Percentiles rank a stretch among this genome's conserved stretches.
These are phyloP conservation scores for Boletellus deceptivus DNA, from an alignment of 1,284 basidiomycete genomes.

Conservation along the genomic window DNA sequence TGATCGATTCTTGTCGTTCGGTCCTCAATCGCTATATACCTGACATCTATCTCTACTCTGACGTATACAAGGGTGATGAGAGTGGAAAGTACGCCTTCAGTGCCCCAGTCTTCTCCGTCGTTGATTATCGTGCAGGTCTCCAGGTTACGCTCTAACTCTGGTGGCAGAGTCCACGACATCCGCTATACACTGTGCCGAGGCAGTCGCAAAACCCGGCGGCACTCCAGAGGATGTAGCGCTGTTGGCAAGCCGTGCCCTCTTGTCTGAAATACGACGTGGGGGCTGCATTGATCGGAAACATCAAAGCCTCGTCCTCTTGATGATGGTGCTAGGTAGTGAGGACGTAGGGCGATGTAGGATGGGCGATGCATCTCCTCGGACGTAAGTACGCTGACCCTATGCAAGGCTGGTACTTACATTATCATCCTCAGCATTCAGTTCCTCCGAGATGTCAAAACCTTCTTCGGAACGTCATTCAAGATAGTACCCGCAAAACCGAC, in stretches of 20 bases:
- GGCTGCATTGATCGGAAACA: constrained; percentile 92
- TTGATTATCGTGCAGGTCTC: constrained; percentile 60
- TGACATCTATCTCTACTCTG: constrained; percentile 97
- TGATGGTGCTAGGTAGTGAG: constrained; percentile 95
- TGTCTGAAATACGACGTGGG: constrained; percentile 77
- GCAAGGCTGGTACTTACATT: constrained; percentile 11
- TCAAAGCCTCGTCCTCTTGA: constrained; percentile 83
- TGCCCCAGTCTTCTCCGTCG: not conserved
- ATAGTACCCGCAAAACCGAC: constrained; percentile 50
- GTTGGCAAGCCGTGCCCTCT: constrained; percentile 72
- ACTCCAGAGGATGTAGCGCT: constrained; percentile 94
- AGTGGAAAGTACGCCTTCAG: constrained; percentile 78
- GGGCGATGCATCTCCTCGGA: constrained; percentile 76
- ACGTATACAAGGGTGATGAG: constrained; percentile 97
- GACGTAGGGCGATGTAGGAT: constrained; percentile 91
- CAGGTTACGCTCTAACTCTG: constrained; percentile 91
- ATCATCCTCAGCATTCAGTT: constrained; percentile 73
- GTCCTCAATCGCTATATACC: constrained; percentile 96
- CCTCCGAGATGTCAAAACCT: constrained; percentile 77
- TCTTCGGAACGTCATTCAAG: constrained; percentile 76
- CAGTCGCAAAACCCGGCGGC: constrained; percentile 71
- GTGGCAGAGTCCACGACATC: constrained; percentile 92
- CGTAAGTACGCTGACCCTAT: constrained; percentile 53
- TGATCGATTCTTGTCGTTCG: constrained; percentile 92
- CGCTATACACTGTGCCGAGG: constrained; percentile 86